Percentiles rank a stretch among this genome's conserved stretches.
Conservation (phyloP, 139 green algal species). For the Chlamydomonas sp. region DNA sequence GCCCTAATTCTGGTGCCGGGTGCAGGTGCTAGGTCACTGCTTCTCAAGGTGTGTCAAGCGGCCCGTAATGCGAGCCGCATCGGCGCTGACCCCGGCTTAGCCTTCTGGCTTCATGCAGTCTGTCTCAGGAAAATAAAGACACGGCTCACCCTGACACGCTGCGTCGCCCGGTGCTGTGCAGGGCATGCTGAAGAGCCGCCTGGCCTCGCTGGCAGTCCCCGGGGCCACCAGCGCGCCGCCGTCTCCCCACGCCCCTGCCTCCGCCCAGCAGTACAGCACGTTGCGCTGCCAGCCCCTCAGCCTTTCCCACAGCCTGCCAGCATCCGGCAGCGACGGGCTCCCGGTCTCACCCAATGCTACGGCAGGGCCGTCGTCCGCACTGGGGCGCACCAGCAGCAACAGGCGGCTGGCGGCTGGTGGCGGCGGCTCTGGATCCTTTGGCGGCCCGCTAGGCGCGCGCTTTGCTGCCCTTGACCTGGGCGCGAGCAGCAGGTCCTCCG, state of each 20-base stretch:
- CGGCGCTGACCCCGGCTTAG: background rate
- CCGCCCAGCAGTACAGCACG: background rate
- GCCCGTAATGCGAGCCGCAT: too few species aligned
- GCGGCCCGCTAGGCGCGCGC: background rate
- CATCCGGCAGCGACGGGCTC: background rate
- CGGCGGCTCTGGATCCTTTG: background rate
- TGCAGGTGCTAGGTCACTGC: too few species aligned
- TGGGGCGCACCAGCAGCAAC: background rate
- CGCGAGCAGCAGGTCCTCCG: background rate
- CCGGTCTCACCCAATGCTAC: background rate
- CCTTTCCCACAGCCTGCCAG: background rate
- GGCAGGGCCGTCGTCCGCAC: background rate
- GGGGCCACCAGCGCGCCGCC: too few species aligned
- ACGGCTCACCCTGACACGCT: background rate
- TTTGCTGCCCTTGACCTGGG: constrained; percentile 11
- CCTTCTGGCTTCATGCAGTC: background rate
- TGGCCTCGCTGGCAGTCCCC: background rate
- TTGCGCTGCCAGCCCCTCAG: background rate
- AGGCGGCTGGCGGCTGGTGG: background rate
- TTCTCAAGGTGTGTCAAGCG: too few species aligned
- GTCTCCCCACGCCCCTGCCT: background rate
- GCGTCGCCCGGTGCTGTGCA: background rate
- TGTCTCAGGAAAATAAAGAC: background rate
- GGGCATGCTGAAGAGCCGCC: constrained; percentile 9
- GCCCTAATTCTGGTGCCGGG: too few species aligned